Percentiles rank a stretch among this genome's conserved stretches.
Evolutionary conservation across 257 asterid species (phyloP).

Genomic region (Solanum chiquidenum): DNA sequence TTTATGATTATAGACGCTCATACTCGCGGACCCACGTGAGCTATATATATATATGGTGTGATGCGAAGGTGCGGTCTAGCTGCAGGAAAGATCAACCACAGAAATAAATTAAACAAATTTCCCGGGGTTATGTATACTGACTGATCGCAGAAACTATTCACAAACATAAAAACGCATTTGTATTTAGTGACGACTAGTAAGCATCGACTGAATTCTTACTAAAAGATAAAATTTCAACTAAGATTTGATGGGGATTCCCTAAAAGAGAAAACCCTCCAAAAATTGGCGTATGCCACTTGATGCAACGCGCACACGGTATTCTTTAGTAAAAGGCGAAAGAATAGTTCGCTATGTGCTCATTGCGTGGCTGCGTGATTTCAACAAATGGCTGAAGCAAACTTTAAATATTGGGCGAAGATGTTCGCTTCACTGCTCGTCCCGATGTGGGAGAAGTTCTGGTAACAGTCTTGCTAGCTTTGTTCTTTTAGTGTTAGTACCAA

Average conservation of each 20-base stretch:
- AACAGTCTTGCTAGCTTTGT: neutral
- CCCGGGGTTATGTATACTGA: too few species aligned
- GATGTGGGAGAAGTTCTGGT: neutral
- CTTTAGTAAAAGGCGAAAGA: neutral
- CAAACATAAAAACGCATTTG: too few species aligned
- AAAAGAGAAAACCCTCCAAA: neutral
- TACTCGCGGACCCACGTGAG: too few species aligned
- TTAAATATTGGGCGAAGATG: neutral
- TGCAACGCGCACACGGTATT: neutral
- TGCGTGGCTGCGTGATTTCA: neutral
- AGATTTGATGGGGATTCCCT: neutral
- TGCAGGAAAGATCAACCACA: too few species aligned
- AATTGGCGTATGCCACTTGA: neutral
- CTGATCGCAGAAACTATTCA: too few species aligned
- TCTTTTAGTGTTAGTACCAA: neutral
- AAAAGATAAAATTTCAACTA: neutral
- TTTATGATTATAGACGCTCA: neutral
- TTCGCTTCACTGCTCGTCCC: neutral
- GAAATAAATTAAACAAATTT: too few species aligned
- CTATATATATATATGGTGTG: too few species aligned
- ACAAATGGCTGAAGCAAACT: rapidly evolving
- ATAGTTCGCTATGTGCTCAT: neutral
- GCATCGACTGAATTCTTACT: too few species aligned
- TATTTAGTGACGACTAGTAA: too few species aligned
- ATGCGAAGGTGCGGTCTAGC: too few species aligned